Evolutionary conservation across 345 rosid species (phyloP).

Genomic region (Salix dunnii): DNA sequence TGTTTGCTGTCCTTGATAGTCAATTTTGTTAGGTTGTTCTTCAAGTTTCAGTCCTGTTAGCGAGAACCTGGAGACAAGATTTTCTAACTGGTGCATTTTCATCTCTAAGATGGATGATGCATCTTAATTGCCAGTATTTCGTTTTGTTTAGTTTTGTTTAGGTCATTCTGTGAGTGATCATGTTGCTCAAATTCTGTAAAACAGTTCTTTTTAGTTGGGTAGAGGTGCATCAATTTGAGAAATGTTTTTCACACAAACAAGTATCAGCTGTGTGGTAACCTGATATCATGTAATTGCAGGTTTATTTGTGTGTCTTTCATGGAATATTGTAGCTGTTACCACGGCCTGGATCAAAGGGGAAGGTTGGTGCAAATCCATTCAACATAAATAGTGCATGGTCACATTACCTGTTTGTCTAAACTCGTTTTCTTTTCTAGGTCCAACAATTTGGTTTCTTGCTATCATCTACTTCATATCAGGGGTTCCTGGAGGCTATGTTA

Average conservation of each 20-base stretch:
- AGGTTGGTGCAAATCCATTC: conserved; percentile 41
- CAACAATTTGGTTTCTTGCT: conserved; percentile 92
- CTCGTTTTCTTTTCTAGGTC: conserved; percentile 44
- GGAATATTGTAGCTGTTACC: conserved; percentile 89
- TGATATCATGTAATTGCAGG: conserved; percentile 47
- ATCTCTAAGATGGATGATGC: not conserved
- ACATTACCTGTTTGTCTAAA: conserved; percentile 14
- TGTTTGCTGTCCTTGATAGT: not conserved
- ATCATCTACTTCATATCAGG: conserved; percentile 85
- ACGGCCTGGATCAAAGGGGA: conserved; percentile 88
- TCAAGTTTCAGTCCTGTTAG: not conserved
- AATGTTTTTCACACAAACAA: not conserved
- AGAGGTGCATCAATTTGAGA: not conserved
- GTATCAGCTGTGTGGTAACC: conserved; percentile 11
- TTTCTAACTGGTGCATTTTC: not conserved
- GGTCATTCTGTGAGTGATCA: not conserved
- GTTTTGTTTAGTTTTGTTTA: not conserved
- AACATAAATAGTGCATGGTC: conserved; percentile 4
- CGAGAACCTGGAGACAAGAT: not conserved
- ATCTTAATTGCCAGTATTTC: not conserved
- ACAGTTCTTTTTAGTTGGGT: not conserved
- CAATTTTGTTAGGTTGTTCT: not conserved
- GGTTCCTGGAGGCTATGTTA: conserved; percentile 80
- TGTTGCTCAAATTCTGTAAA: not conserved
- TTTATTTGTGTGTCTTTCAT: conserved; percentile 62